phyloP scores from a whole-genome alignment of 2,329 filamentous ascomycete species.

The Alternaria infectoria region DNA sequence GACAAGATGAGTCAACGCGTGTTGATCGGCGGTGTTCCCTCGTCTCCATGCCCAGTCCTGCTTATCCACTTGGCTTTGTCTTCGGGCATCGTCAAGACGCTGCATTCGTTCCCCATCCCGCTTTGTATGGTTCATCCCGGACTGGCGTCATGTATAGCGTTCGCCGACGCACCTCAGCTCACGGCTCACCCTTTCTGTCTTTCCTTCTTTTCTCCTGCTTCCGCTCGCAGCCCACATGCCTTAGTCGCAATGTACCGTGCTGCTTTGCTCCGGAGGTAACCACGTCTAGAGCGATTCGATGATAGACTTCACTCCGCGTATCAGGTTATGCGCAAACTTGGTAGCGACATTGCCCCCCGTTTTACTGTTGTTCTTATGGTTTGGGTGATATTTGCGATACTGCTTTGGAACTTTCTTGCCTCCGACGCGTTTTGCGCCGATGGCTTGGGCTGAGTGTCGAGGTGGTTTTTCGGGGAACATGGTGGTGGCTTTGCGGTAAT shows the following conservation, averaged over 20 bases:
- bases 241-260: background rate
- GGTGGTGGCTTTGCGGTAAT: background rate
- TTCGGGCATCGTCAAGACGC: background rate
- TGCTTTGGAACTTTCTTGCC: conserved; percentile 25
- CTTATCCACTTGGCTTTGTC: background rate
- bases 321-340: background rate
- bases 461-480: conserved; percentile 14
- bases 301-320: conserved; percentile 3
- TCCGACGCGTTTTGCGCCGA: conserved; percentile 19
- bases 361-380: conserved; percentile 6
- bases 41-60: background rate
- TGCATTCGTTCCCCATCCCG: background rate
- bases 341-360: conserved; percentile 3
- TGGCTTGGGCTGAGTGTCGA: conserved; percentile 22
- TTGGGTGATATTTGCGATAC: conserved; percentile 21
- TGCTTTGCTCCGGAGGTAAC: background rate
- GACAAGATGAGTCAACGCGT: background rate
- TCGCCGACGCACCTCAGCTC: background rate
- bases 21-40: background rate
- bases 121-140: background rate
- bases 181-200: background rate
- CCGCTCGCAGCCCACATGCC: background rate
- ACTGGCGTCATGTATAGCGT: background rate
- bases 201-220: background rate
- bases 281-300: background rate